Evolutionary conservation across 1,139 yeast species (phyloP).

Genomic region (Yamadazyma membranifaciens): DNA sequence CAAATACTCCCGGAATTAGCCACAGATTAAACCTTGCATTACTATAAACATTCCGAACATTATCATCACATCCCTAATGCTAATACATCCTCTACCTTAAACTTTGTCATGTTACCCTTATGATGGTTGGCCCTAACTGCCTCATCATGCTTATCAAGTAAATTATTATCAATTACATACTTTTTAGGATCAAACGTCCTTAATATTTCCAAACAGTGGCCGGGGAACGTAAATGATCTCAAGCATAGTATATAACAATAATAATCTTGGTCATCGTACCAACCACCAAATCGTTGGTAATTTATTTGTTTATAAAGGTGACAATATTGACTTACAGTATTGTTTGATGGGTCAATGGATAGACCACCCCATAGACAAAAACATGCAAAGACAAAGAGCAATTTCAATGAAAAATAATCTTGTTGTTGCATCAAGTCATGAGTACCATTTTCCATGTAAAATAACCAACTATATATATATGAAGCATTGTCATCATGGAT

Average conservation of each 20-base stretch:
- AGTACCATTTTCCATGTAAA: background rate
- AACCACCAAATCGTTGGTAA: background rate
- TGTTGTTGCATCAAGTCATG: background rate
- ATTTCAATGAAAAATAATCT: conserved; percentile 4
- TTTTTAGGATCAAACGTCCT: conserved; percentile 4
- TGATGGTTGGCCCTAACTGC: background rate
- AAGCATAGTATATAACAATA: conserved; percentile 1
- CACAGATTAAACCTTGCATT: background rate
- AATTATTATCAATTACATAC: background rate
- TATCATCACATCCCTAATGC: background rate
- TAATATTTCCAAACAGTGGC: background rate
- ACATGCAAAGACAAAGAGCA: conserved; percentile 2
- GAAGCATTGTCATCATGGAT: conserved; percentile 1
- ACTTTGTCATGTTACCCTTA: background rate
- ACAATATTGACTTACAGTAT: background rate
- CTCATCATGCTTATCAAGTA: background rate
- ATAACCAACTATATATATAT: conserved; percentile 2
- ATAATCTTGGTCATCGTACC: conserved; percentile 3
- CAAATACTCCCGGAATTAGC: no score
- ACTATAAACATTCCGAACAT: background rate
- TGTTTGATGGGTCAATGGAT: background rate
- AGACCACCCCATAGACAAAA: conserved; percentile 1
- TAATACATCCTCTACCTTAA: background rate
- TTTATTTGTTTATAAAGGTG: background rate
- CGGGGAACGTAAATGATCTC: background rate